Base-by-base conservation (phyloP, 495 filamentous ascomycete species). In the Rhypophila decipiens region DNA sequence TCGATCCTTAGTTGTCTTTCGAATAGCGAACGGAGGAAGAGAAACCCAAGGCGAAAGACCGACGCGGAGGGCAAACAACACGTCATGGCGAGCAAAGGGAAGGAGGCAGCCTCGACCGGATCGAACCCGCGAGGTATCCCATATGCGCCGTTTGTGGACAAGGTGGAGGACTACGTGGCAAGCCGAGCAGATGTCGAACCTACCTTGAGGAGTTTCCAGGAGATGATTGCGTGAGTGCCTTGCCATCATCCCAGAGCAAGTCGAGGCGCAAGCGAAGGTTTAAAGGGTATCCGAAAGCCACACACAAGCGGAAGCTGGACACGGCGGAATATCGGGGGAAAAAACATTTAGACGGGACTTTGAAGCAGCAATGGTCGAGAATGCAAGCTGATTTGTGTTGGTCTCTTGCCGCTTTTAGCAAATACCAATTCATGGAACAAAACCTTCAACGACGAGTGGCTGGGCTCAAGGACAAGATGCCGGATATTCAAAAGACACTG, bases 361-460 rank as follows among this genome's bases (percentile, higher is more conserved):
- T 33, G 12, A n/a, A n/a, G n/a, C n/a, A n/a, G n/a, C n/a, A n/a
- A n/a, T n/a, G n/a, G n/a, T n/a, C n/a, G n/a, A n/a, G n/a, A n/a
- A n/a, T n/a, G n/a, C n/a, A n/a, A n/a, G n/a, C n/a, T n/a, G n/a
- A n/a, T n/a, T n/a, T n/a, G n/a, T n/a, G n/a, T n/a, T n/a, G n/a
- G n/a, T n/a, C n/a, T n/a, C n/a, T n/a, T n/a, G n/a, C n/a, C n/a
- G n/a, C n/a, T n/a, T n/a, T 24, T 44, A 90, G 86, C 45, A 97
- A 98, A 75, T 98, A 98, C 71, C 94, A 97, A 66, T 98, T 96
- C 70, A 98, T 98, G 93, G 89, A 97, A 73, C 75, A 84, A 56
- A 97, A 96, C 70, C 87, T 87, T 21, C 83, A 91, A 57, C 75
- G 86, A 40, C 81, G 93, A 39, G 83, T 84, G n/a, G 75, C 74